Evolutionary conservation across 2,329 filamentous ascomycete species (phyloP).

Genomic region (Leptographium wingfieldii): DNA sequence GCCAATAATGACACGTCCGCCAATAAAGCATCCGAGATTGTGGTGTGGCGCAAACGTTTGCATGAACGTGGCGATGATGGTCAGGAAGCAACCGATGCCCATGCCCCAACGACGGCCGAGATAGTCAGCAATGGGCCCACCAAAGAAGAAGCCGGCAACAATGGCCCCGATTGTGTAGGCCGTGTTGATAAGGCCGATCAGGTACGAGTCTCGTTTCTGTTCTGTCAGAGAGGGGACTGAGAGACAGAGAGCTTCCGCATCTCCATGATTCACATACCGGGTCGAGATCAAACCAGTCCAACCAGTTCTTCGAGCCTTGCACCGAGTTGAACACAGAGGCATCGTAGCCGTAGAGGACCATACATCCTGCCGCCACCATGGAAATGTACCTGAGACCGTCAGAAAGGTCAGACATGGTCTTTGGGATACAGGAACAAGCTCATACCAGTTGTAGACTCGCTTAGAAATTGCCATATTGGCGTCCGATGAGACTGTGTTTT

Average conservation of each 20-base stretch:
- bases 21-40: constrained; percentile 54
- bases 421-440: too few species aligned
- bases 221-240: neutral
- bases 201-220: constrained; percentile 28
- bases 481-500: too few species aligned
- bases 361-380: constrained; percentile 57
- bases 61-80: constrained; percentile 56
- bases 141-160: constrained; percentile 56
- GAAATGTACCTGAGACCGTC: constrained; percentile 45
- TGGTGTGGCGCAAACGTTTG: constrained; percentile 50
- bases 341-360: constrained; percentile 66
- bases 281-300: constrained; percentile 45
- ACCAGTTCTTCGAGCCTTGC: constrained; percentile 55
- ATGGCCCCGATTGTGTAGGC: constrained; percentile 61
- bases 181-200: constrained; percentile 47
- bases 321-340: constrained; percentile 62
- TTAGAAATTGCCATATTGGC: too few species aligned
- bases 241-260: too few species aligned
- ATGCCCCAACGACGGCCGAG: constrained; percentile 53
- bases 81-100: constrained; percentile 49
- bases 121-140: constrained; percentile 48
- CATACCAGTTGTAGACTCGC: too few species aligned
- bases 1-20: constrained; percentile 55
- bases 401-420: neutral
- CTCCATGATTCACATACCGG: neutral